phyloP scores from a whole-genome alignment of 1,139 yeast genomes.

The Eremothecium cymbalariae region DNA sequence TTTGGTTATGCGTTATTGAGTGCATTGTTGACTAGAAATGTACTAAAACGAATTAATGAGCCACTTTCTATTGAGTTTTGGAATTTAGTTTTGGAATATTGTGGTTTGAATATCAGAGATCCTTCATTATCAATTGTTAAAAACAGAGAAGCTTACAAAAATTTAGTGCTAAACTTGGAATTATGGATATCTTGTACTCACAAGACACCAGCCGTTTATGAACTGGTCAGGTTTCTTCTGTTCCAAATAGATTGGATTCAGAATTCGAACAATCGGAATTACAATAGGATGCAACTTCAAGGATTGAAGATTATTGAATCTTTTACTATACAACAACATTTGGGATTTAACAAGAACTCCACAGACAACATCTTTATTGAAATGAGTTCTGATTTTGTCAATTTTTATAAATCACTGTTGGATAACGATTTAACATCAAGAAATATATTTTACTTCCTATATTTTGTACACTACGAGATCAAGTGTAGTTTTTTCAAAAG shows the following conservation, averaged over 20 bases:
- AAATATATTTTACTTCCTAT: slow-evolving; percentile 35
- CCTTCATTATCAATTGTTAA: slow-evolving; percentile 39
- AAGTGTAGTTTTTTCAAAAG: slow-evolving; percentile 20
- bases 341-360: slow-evolving; percentile 19
- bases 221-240: slow-evolving; percentile 43
- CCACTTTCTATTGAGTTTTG: slow-evolving; percentile 32
- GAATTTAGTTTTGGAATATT: slow-evolving; percentile 36
- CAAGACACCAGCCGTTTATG: slow-evolving; percentile 29
- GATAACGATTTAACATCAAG: slow-evolving; percentile 36
- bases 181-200: slow-evolving; percentile 35
- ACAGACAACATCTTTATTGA: slow-evolving; percentile 37
- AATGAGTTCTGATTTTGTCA: slow-evolving; percentile 32
- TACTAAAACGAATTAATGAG: slow-evolving; percentile 15
- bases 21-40: slow-evolving; percentile 24
- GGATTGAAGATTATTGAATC: slow-evolving; percentile 48
- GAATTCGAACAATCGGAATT: slow-evolving; percentile 42
- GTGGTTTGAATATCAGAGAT: slow-evolving; percentile 39
- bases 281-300: slow-evolving; percentile 44
- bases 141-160: slow-evolving; percentile 41
- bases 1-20: slow-evolving; percentile 21
- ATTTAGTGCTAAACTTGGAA: slow-evolving; percentile 42
- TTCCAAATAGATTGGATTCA: slow-evolving; percentile 50
- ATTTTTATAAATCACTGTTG: slow-evolving; percentile 35
- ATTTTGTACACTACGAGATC: slow-evolving; percentile 37
- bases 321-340: slow-evolving; percentile 40